A percentile compares a stretch with the other conserved stretches of the same genome.
phyloP scores from a whole-genome alignment of 257 asterid genomes.

The Solanum habrochaites region DNA sequence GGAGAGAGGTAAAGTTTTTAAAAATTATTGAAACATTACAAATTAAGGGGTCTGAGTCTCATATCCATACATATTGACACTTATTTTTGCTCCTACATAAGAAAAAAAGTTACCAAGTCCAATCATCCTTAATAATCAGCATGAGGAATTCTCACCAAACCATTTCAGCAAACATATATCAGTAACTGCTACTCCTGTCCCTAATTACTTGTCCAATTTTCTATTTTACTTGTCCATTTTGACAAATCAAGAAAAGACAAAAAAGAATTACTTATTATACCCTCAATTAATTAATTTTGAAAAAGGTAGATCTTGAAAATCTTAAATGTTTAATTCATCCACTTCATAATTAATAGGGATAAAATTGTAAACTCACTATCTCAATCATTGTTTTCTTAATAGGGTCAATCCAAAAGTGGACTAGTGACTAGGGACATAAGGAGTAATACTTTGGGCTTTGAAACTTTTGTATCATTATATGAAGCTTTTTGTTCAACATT shows the following conservation, averaged over 20 bases:
- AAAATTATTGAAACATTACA: neutral
- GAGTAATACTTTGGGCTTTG: neutral
- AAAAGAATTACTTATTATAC: no score
- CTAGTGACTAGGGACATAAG: no score
- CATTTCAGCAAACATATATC: neutral
- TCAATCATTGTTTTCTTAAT: no score
- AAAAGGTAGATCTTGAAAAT: no score
- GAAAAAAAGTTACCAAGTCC: neutral
- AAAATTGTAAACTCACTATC: no score
- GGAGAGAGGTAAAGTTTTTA: neutral
- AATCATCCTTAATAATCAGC: neutral
- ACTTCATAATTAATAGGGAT: no score
- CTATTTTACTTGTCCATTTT: no score
- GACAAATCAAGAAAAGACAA: no score
- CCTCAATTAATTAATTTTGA: no score
- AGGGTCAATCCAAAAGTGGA: no score
- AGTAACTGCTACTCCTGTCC: neutral
- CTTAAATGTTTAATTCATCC: no score
- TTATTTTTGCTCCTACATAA: neutral
- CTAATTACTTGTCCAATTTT: no score
- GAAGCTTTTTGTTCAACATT: neutral
- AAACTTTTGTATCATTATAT: neutral
- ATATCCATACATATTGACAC: neutral
- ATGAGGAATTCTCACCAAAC: neutral
- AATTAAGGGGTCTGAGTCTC: neutral